A percentile compares a stretch with the other conserved stretches of the same genome.
These are phyloP conservation scores for Oidiodendron maius DNA, from an alignment of 495 filamentous ascomycete genomes.

Conservation along the genomic window DNA sequence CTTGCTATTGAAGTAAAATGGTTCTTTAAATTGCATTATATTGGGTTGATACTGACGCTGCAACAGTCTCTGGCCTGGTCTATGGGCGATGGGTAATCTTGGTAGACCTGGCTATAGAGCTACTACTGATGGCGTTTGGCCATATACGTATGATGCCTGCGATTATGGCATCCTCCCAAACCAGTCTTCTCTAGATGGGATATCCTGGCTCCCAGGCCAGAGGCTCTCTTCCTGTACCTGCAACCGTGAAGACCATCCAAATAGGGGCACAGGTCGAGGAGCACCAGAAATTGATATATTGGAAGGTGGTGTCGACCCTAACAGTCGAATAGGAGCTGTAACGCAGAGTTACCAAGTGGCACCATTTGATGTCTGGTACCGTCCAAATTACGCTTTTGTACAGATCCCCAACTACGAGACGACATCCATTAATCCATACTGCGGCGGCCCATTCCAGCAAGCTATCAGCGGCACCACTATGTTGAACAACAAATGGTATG, in stretches of 20 bases:
- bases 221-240: conserved; percentile 66
- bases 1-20: no score
- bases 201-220: conserved; percentile 68
- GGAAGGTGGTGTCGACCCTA: conserved; percentile 55
- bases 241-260: conserved; percentile 59
- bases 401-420: conserved; percentile 55
- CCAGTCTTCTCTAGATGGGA: conserved; percentile 61
- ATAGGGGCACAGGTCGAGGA: conserved; percentile 61
- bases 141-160: conserved; percentile 70
- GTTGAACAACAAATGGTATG: conserved; percentile 72
- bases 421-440: conserved; percentile 58
- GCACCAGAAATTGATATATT: conserved; percentile 74
- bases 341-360: conserved; percentile 71
- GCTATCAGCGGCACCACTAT: conserved; percentile 65
- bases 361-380: conserved; percentile 71
- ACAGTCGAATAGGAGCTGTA: conserved; percentile 45
- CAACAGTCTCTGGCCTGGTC: conserved; percentile 3
- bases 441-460: conserved; percentile 66
- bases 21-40: no score
- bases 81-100: conserved; percentile 71
- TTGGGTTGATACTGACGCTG: no score
- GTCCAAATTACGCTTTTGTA: conserved; percentile 57
- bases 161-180: conserved; percentile 72
- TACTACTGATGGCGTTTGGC: conserved; percentile 70
- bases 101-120: conserved; percentile 63